Conservation (phyloP, 75 land plant genomes). For the Picea sitchensis region DNA sequence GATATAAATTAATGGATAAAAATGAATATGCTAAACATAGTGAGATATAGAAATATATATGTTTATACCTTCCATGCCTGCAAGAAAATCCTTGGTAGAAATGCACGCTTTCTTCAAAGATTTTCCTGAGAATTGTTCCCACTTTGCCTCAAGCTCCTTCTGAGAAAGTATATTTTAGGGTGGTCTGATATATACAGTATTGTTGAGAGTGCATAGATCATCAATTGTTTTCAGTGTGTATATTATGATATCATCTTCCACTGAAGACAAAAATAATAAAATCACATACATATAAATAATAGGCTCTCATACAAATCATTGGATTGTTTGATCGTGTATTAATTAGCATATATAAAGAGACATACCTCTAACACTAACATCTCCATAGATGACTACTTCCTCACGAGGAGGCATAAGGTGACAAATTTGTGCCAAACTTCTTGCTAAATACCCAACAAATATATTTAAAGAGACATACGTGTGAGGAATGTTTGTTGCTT, state of each 20-base stretch:
- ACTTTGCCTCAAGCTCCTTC: slow-evolving; percentile 28
- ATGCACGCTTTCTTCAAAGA: slow-evolving; percentile 30
- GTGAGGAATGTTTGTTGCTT: slow-evolving; percentile 33
- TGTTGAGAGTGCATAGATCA: slow-evolving; percentile 38
- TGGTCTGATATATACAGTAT: slow-evolving; percentile 33
- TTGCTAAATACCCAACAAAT: slow-evolving; percentile 38
- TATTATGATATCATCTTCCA: slow-evolving; percentile 37
- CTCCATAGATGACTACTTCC: slow-evolving; percentile 17
- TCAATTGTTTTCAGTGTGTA: slow-evolving; percentile 28
- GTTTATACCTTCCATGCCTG: slow-evolving; percentile 3
- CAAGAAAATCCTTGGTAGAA: slow-evolving; percentile 24
- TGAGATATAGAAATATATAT: not conserved
- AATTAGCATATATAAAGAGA: not conserved
- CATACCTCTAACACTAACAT: slow-evolving; percentile 35
- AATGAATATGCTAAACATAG: no score
- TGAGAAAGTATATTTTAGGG: slow-evolving; percentile 28
- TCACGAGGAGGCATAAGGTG: slow-evolving; percentile 22
- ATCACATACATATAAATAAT: no score
- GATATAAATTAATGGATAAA: no score
- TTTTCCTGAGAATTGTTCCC: slow-evolving; percentile 53
- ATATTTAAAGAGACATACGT: slow-evolving; percentile 32
- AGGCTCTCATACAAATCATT: no score
- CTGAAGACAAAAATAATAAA: slow-evolving; percentile 14
- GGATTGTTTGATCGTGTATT: no score
- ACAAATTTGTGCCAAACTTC: slow-evolving; percentile 29